phyloP scores from a whole-genome alignment of 305 asterid genomes.

The Fraxinus sp. region DNA sequence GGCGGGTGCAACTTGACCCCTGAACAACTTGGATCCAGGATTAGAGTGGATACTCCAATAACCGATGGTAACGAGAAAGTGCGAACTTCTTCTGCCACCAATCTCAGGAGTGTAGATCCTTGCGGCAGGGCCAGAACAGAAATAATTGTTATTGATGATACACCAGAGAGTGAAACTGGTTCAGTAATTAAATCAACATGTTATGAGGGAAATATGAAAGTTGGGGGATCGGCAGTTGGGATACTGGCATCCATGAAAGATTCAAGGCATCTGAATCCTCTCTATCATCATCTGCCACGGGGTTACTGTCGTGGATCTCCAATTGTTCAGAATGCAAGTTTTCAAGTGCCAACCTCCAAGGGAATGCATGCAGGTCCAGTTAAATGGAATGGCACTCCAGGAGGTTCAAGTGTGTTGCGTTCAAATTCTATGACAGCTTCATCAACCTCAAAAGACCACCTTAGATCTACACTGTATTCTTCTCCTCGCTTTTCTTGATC shows the following conservation, averaged over 20 bases:
- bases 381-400: slow-evolving; percentile 42
- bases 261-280: slow-evolving; percentile 37
- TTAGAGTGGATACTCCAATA: slow-evolving; percentile 21
- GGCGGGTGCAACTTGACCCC: slow-evolving; percentile 32
- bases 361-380: slow-evolving; percentile 31
- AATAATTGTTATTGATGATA: slow-evolving; percentile 48
- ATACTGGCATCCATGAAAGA: slow-evolving; percentile 27
- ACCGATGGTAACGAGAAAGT: slow-evolving; percentile 30
- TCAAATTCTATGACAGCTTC: slow-evolving; percentile 26
- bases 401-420: slow-evolving; percentile 21
- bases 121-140: slow-evolving; percentile 38
- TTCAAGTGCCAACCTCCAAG: slow-evolving; percentile 27
- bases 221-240: slow-evolving; percentile 24
- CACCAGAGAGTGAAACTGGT: slow-evolving; percentile 37
- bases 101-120: slow-evolving; percentile 23
- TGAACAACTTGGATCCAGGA: slow-evolving; percentile 31
- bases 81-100: slow-evolving; percentile 23
- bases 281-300: slow-evolving; percentile 28
- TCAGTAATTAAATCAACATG: slow-evolving; percentile 21
- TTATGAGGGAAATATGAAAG: slow-evolving; percentile 21
- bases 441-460: slow-evolving; percentile 28
- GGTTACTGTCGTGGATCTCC: slow-evolving; percentile 36
- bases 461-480: slow-evolving; percentile 30
- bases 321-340: slow-evolving; percentile 28
- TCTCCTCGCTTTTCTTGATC: slow-evolving; percentile 35